Conservation (phyloP, 805 yeast species). For the Metschnikowia similis region DNA sequence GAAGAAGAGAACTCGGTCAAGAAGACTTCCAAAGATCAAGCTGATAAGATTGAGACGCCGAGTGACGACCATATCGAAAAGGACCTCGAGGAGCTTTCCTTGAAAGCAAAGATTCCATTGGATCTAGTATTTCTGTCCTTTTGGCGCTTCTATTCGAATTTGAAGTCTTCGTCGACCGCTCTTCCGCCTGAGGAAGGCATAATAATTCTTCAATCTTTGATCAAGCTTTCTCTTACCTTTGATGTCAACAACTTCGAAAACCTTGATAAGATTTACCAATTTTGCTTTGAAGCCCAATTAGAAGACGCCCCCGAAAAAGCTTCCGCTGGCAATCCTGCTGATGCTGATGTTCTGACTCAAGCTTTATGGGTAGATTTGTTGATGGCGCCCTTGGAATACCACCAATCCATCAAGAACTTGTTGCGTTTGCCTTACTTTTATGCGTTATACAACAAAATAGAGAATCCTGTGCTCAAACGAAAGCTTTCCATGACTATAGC, state of each 20-base stretch:
- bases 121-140: constrained; percentile 55
- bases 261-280: constrained; percentile 57
- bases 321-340: constrained; percentile 3
- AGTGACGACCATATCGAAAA: not conserved
- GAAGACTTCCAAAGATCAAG: not conserved
- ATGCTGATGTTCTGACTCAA: constrained; percentile 20
- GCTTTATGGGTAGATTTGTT: constrained; percentile 44
- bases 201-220: constrained; percentile 59
- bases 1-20: constrained; percentile 15
- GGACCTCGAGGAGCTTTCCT: not conserved
- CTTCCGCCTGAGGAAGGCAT: constrained; percentile 65
- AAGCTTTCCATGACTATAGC: constrained; percentile 59
- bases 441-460: constrained; percentile 48
- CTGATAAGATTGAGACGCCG: not conserved
- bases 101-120: constrained; percentile 6
- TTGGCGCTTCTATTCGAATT: constrained; percentile 57
- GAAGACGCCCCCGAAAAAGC: constrained; percentile 8
- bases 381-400: constrained; percentile 46
- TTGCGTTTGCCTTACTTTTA: constrained; percentile 47
- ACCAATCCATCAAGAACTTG: constrained; percentile 36
- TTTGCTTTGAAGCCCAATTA: constrained; percentile 41
- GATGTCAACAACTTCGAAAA: constrained; percentile 60
- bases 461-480: constrained; percentile 49
- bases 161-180: constrained; percentile 57
- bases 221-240: constrained; percentile 59